Evolutionary conservation across 1,139 yeast genomes (phyloP), one percentile per base, ranked within the genome.

Genomic region (Nadsonia commutata): DNA sequence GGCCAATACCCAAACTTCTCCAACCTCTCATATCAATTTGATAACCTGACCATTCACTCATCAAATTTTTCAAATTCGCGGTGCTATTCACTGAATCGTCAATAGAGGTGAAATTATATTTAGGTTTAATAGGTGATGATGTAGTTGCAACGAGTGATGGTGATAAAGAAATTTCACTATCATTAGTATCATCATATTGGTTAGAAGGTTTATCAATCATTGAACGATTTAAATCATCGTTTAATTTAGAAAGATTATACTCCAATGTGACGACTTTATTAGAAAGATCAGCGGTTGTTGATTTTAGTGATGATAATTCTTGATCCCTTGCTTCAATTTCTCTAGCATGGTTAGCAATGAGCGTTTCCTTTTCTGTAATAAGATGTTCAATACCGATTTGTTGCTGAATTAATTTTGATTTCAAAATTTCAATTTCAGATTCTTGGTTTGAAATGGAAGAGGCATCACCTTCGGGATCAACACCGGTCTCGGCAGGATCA

Each of bases 1-100:
- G 78, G 1, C 84, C 84, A 41, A 70, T 64, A 0, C 83, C 83
- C 27, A 74, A 65, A 41, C 74, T 68, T 56, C 80, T 70, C 96
- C 96, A 86, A 20, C 61, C 56, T 19, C 84, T 70, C 94, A 86
- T 82, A 55, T 86, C 94, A 3, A 84, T 74, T 56, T 80, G 85
- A 90, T 93, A 86, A 37, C 77, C 78, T 52, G 77, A 76, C 94
- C 94, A 86, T 49, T 76, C 72, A 60, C 60, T 64, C 56, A 74
- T 56, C 33, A 57, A 57, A 43, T 55, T 53, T 13, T 56, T 50
- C 40, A 54, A 52, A 31, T 54, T 53, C 39, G 51, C 60, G 43
- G 49, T 46, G 43, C 38, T 18, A 50, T 42, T 8, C 41, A 37
- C 38, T 40, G 39, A 39, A 22, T 20, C 33, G 36, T 44, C 41